phyloP scores from a whole-genome alignment of 768 basidiomycete genomes.

The Cystobasidium onofrii region DNA sequence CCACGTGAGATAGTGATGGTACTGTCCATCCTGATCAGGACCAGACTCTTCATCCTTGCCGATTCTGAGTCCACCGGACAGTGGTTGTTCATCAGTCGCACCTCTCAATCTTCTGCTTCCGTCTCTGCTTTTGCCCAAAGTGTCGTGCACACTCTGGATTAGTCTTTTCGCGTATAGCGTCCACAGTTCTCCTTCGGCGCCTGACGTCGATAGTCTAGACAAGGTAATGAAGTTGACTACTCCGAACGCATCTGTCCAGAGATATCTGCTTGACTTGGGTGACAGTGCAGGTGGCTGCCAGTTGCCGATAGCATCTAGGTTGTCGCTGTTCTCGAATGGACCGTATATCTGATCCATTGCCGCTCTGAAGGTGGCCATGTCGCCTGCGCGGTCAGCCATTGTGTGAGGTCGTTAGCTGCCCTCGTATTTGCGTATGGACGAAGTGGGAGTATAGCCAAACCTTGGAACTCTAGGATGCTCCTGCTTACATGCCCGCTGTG shows the following conservation, averaged over 20 bases:
- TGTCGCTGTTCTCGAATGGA: neutral
- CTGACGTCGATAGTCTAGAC: constrained; percentile 32
- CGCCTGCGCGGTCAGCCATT: neutral
- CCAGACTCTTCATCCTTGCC: constrained; percentile 42
- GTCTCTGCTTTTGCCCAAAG: constrained; percentile 27
- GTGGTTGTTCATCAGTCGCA: constrained; percentile 42
- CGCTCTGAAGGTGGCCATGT: neutral
- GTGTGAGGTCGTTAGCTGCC: too few relatives aligned
- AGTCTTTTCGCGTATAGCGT: constrained; percentile 40
- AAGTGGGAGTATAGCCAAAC: too few relatives aligned
- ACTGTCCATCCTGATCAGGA: constrained; percentile 45
- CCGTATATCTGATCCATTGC: constrained; percentile 7
- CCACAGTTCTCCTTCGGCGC: constrained; percentile 33
- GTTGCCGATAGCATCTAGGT: neutral
- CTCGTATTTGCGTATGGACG: too few relatives aligned
- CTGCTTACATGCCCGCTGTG: too few relatives aligned
- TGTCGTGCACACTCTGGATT: constrained; percentile 42
- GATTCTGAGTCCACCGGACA: constrained; percentile 44
- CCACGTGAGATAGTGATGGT: constrained; percentile 11
- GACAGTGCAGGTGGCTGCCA: constrained; percentile 36
- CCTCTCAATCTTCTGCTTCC: constrained; percentile 35
- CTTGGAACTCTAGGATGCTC: too few relatives aligned
- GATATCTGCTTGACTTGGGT: constrained; percentile 43
- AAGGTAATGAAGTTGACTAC: constrained; percentile 44
- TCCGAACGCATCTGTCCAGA: constrained; percentile 46